Evolutionary conservation across 179 eudicot species (phyloP), one percentile per base, ranked within the genome.

Genomic region (Sideroxylon spinosum): DNA sequence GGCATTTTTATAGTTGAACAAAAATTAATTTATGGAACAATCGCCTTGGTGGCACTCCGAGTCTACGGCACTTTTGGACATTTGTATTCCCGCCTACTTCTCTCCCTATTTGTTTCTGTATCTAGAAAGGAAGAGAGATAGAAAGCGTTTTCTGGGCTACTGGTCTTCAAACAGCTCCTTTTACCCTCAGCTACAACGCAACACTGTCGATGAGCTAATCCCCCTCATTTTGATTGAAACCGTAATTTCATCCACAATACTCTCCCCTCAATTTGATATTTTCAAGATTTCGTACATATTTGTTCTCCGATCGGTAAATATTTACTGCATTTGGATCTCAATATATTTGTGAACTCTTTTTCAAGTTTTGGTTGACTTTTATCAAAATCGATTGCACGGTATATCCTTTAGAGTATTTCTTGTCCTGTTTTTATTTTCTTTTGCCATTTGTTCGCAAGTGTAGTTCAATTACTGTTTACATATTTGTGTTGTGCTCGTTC

Each of bases 61-160:
- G 70, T 72, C 69, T 46, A 48, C 49, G 44, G 81, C 49, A 46
- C 11, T n/a, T 78, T 78, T 71, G 75, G 81, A 71, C 49, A 71
- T 71, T 78, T 78, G 80, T 60, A 60, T 78, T 70, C 17, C 76
- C 77, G 9, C 75, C 76, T 26, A 9, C 8, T 14, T 22, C 14
- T 22, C 26, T 49, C 74, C 3, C 62, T 3, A 46, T 60, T 44
- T 6, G 11, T 28, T 8, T 22, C 7, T 23, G 55, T 74, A 61
- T 56, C 37, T 23, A 4, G 9, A 22, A 37, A 37, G 82, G 53
- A 56, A 46, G 61, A 7, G 57, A 37, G 14, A 22, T 11, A 10
- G 71, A 17, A 19, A 25, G 26, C 48, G 61, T 71, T 50, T 20
- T 64, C 2, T 49, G 4, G 10, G 71, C 78, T 26, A 19, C 78